These are phyloP conservation scores for Cladorrhinum samala DNA, from an alignment of 495 filamentous ascomycete genomes.

Conservation along the genomic window DNA sequence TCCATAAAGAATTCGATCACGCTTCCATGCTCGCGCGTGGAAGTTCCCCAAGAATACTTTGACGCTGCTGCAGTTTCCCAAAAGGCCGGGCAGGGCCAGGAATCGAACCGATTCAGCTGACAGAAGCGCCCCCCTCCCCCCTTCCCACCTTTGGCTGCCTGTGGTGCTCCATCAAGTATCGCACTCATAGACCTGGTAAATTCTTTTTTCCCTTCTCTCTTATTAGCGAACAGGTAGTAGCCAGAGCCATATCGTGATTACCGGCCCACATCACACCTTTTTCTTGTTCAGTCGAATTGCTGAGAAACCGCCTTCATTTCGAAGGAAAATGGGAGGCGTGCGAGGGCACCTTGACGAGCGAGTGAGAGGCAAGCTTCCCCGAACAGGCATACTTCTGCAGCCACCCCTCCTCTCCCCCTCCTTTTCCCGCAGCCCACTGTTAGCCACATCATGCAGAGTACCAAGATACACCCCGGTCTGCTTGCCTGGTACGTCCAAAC, in stretches of 20 bases:
- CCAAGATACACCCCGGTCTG: neutral
- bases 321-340: too few relatives aligned
- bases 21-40: constrained; percentile 15
- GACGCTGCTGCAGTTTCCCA: constrained; percentile 17
- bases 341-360: too few relatives aligned
- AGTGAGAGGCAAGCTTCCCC: too few relatives aligned
- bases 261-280: constrained; percentile 28
- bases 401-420: constrained; percentile 11
- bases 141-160: too few relatives aligned
- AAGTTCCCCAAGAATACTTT: constrained; percentile 18
- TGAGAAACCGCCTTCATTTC: constrained; percentile 31
- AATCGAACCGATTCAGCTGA: constrained; percentile 27
- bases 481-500: neutral
- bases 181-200: neutral
- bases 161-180: neutral
- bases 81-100: constrained; percentile 10
- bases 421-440: neutral
- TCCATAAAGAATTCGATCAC: constrained; percentile 10
- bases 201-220: neutral
- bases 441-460: neutral
- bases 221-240: too few relatives aligned
- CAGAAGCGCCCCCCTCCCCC: neutral
- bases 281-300: constrained; percentile 24
- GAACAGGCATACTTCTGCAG: constrained; percentile 3
- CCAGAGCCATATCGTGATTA: constrained; percentile 26